phyloP scores from a whole-genome alignment of 805 yeast genomes.

The Metschnikowia gruessii region DNA sequence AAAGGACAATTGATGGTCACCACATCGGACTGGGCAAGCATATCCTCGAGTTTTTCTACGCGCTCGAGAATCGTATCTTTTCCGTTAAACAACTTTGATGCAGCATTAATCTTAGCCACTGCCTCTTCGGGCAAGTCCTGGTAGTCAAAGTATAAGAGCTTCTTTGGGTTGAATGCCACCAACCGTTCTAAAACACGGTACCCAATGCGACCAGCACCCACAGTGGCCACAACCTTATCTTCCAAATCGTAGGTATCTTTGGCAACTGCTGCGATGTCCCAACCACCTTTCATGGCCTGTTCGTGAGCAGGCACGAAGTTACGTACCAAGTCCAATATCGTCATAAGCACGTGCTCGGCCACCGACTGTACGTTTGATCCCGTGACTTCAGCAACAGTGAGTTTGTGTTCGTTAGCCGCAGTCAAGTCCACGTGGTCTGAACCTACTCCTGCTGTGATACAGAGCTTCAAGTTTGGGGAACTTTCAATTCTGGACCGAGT shows the following conservation, averaged over 20 bases:
- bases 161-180: constrained; percentile 70
- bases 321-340: constrained; percentile 66
- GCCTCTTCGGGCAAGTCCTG: constrained; percentile 61
- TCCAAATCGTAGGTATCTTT: constrained; percentile 73
- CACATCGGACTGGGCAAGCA: constrained; percentile 65
- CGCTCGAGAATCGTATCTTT: constrained; percentile 52
- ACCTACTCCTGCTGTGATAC: constrained; percentile 83
- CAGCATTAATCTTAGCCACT: constrained; percentile 36
- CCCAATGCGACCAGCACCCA: constrained; percentile 82
- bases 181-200: constrained; percentile 70
- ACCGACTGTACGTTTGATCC: constrained; percentile 79
- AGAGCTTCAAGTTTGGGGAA: constrained; percentile 68
- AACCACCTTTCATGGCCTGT: constrained; percentile 55
- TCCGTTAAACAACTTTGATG: constrained; percentile 42
- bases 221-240: constrained; percentile 73
- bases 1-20: constrained; percentile 78
- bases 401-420: constrained; percentile 60
- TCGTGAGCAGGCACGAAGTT: constrained; percentile 79
- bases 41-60: constrained; percentile 57
- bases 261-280: constrained; percentile 75
- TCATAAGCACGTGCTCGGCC: constrained; percentile 78
- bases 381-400: constrained; percentile 75
- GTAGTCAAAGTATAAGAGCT: constrained; percentile 71
- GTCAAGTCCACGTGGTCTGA: constrained; percentile 75
- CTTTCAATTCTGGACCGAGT: constrained; percentile 61